A percentile compares a stretch with the other conserved stretches of the same genome.
Evolutionary conservation across 2,329 filamentous ascomycete species (phyloP).

Genomic region (Pleochaeta shiraiana): DNA sequence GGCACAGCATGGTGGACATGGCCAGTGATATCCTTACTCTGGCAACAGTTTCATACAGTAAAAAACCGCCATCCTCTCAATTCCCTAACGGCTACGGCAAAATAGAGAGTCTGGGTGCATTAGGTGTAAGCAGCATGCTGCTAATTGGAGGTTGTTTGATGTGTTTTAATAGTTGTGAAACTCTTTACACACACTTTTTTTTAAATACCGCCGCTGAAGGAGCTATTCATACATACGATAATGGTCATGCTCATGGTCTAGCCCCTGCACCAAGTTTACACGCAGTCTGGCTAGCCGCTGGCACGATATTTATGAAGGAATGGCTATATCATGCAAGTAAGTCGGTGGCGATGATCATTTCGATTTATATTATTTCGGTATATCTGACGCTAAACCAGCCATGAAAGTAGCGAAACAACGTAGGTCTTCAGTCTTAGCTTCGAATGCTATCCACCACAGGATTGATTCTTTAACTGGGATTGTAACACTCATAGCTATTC

Average conservation of each 20-base stretch:
- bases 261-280: conserved; percentile 58
- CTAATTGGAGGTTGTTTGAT: conserved; percentile 81
- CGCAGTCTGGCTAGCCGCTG: conserved; percentile 81
- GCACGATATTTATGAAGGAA: conserved; percentile 82
- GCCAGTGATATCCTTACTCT: conserved; percentile 90
- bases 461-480: conserved; percentile 91
- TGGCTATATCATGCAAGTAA: conserved; percentile 93
- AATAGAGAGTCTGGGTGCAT: conserved; percentile 83
- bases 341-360: too few species aligned
- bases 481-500: conserved; percentile 74
- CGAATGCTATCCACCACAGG: conserved; percentile 90
- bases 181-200: conserved; percentile 51
- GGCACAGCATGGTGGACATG: conserved; percentile 87
- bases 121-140: conserved; percentile 83
- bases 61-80: conserved; percentile 59
- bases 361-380: background rate
- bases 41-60: conserved; percentile 80
- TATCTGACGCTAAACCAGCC: conserved; percentile 26
- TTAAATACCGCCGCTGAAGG: conserved; percentile 34
- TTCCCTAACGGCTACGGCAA: conserved; percentile 94
- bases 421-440: conserved; percentile 87
- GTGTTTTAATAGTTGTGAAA: conserved; percentile 53
- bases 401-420: conserved; percentile 92
- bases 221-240: conserved; percentile 35
- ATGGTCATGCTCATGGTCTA: conserved; percentile 41